phyloP scores from a whole-genome alignment of 1,284 basidiomycete species.

The Ceratobasidium sp. region DNA sequence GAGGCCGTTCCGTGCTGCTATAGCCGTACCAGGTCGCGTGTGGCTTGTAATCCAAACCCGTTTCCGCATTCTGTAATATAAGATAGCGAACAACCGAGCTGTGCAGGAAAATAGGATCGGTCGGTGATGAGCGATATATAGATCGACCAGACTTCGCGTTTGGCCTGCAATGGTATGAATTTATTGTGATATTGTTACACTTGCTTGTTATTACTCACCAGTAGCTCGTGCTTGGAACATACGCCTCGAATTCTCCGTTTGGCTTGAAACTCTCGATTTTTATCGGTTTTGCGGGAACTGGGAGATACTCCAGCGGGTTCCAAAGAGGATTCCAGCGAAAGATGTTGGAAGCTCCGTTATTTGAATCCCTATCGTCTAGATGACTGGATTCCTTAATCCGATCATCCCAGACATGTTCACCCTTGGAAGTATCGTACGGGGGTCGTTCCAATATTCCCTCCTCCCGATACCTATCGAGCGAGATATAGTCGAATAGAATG shows the following conservation, averaged over 20 bases:
- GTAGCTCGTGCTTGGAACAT: not conserved
- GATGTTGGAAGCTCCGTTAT: not conserved
- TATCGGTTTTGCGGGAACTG: not conserved
- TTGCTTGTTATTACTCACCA: not conserved
- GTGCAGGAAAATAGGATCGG: conserved; percentile 9
- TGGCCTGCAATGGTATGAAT: not conserved
- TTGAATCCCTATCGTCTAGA: not conserved
- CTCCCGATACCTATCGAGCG: not conserved
- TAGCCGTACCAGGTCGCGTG: too few relatives aligned
- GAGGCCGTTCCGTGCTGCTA: too few relatives aligned
- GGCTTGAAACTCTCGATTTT: not conserved
- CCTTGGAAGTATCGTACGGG: not conserved
- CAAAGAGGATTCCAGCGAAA: not conserved
- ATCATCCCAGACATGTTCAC: too few relatives aligned
- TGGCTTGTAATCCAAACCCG: too few relatives aligned
- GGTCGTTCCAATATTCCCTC: not conserved
- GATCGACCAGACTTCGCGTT: not conserved
- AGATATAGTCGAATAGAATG: conserved; percentile 21
- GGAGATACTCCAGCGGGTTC: not conserved
- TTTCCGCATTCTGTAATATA: too few relatives aligned
- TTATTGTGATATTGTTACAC: not conserved
- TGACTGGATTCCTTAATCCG: not conserved
- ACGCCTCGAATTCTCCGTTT: too few relatives aligned
- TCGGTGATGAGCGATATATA: not conserved
- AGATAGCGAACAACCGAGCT: conserved; percentile 5